Conservation (phyloP, 2,329 filamentous ascomycete genomes). For the Arachnopeziza araneosa region DNA sequence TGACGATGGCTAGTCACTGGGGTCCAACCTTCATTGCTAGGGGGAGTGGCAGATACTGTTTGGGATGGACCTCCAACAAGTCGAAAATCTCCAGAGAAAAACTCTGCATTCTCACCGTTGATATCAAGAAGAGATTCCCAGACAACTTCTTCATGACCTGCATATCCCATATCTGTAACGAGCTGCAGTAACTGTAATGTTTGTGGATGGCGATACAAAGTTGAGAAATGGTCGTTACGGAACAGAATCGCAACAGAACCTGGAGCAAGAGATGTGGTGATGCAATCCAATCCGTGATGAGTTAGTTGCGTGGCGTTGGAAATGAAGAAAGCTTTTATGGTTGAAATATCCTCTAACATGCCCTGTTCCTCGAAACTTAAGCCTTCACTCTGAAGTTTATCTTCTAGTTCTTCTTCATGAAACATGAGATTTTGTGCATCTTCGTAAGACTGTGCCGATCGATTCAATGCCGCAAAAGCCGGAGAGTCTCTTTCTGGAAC, state of each 20-base stretch:
- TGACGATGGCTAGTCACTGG: slow-evolving; percentile 13
- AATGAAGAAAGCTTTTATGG: slow-evolving; percentile 77
- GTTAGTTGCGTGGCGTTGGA: slow-evolving; percentile 84
- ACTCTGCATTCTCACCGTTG: slow-evolving; percentile 74
- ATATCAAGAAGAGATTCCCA: slow-evolving; percentile 94
- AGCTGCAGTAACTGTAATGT: slow-evolving; percentile 72
- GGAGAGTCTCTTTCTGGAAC: slow-evolving; percentile 63
- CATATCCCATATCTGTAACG: slow-evolving; percentile 90
- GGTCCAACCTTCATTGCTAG: slow-evolving; percentile 18
- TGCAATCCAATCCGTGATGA: slow-evolving; percentile 68
- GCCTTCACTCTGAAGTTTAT: slow-evolving; percentile 60
- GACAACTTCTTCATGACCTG: slow-evolving; percentile 81
- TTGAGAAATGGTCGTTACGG: slow-evolving; percentile 95
- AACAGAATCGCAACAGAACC: slow-evolving; percentile 88
- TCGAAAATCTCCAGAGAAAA: slow-evolving; percentile 86
- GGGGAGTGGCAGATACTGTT: slow-evolving; percentile 5
- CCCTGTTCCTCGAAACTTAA: slow-evolving; percentile 70
- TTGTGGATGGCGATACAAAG: slow-evolving; percentile 80
- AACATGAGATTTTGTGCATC: slow-evolving; percentile 88
- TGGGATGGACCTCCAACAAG: slow-evolving; percentile 58
- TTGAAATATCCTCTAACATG: slow-evolving; percentile 74
- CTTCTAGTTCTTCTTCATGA: slow-evolving; percentile 80
- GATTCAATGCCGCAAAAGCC: slow-evolving; percentile 63
- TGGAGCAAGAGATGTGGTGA: slow-evolving; percentile 63
- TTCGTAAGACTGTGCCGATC: slow-evolving; percentile 80